These are phyloP conservation scores for Ilyonectria robusta DNA, from an alignment of 2,329 filamentous ascomycete genomes.

Conservation along the genomic window DNA sequence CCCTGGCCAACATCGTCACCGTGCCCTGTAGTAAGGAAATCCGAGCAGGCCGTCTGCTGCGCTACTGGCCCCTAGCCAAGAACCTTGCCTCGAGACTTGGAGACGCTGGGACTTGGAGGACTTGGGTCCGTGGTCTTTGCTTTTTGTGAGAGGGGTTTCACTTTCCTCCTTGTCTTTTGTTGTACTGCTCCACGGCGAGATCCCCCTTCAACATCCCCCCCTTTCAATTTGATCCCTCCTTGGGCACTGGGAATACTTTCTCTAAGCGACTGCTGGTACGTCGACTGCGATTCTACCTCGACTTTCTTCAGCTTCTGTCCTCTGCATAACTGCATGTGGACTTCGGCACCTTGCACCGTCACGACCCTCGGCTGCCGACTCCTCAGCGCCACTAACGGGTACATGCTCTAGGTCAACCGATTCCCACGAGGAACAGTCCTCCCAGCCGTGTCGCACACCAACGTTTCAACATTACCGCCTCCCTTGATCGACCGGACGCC, in stretches of 20 bases:
- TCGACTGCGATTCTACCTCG: conserved; percentile 24
- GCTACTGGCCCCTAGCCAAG: conserved; percentile 44
- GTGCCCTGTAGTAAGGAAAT: conserved; percentile 35
- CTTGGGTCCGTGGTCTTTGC: conserved; percentile 39
- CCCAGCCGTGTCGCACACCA: conserved; percentile 36
- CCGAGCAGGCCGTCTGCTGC: conserved; percentile 35
- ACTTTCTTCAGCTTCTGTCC: conserved; percentile 29
- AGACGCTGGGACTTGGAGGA: conserved; percentile 19
- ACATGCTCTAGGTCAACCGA: conserved; percentile 37
- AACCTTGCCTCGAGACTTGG: conserved; percentile 42
- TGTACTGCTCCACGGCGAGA: conserved; percentile 40
- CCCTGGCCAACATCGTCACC: conserved; percentile 43
- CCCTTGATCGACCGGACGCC: conserved; percentile 39
- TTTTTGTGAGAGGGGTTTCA: conserved; percentile 48
- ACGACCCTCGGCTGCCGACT: conserved; percentile 25
- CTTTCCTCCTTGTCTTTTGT: conserved; percentile 43
- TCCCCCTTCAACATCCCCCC: conserved; percentile 41
- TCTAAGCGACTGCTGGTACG: conserved; percentile 40
- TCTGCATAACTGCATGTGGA: conserved; percentile 30
- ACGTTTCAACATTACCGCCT: conserved; percentile 39
- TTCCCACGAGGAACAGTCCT: conserved; percentile 35
- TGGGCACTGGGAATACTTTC: conserved; percentile 25
- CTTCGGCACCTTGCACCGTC: conserved; percentile 29
- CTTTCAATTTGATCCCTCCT: conserved; percentile 40
- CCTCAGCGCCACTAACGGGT: conserved; percentile 39